Conservation (phyloP, 2,329 filamentous ascomycete genomes). For the Fusarium haematococcum region DNA sequence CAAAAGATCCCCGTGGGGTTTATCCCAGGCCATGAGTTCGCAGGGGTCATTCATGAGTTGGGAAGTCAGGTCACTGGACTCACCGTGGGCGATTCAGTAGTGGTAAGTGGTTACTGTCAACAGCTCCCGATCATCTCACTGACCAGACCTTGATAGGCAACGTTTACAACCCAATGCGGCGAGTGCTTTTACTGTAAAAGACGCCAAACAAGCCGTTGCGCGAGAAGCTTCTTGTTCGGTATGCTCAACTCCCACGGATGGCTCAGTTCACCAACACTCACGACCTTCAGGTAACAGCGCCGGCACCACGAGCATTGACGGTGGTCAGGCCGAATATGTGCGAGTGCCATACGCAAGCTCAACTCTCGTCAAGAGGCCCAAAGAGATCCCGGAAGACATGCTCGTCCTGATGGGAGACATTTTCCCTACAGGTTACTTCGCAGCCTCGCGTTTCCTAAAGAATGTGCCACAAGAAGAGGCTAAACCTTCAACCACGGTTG, state of each 20-base stretch:
- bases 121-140: background rate
- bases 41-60: background rate
- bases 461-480: background rate
- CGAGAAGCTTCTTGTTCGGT: background rate
- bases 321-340: background rate
- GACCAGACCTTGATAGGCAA: background rate
- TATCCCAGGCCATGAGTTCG: background rate
- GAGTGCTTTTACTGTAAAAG: background rate
- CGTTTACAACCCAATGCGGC: background rate
- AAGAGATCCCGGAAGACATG: background rate
- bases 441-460: background rate
- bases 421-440: background rate
- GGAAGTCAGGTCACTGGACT: background rate
- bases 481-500: background rate
- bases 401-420: background rate
- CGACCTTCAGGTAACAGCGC: background rate
- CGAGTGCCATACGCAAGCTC: background rate
- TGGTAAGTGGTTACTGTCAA: background rate
- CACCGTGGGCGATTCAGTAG: background rate
- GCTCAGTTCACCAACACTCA: background rate
- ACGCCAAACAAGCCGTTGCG: background rate
- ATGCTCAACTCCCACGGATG: background rate
- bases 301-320: background rate
- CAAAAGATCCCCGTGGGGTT: conserved; percentile 15
- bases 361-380: background rate